Percentiles rank a stretch among this genome's conserved stretches.
phyloP scores from a whole-genome alignment of 2,329 filamentous ascomycete genomes.

The Grosmannia penicillata region DNA sequence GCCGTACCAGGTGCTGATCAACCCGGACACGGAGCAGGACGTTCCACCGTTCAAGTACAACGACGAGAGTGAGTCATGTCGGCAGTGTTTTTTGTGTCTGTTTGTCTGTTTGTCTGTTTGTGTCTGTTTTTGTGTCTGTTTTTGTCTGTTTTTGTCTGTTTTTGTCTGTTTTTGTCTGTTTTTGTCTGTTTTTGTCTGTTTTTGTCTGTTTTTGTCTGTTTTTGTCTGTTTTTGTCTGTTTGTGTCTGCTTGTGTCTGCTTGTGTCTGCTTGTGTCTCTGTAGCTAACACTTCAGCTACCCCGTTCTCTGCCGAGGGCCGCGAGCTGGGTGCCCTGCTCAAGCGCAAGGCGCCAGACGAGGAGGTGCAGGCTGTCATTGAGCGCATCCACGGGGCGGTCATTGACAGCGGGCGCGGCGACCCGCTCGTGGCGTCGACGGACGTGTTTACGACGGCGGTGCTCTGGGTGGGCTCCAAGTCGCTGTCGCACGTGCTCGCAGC shows the following conservation, averaged over 20 bases:
- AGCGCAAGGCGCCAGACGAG: slow-evolving; percentile 71
- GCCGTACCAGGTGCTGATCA: slow-evolving; percentile 70
- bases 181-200: neutral
- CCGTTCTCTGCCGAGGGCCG: slow-evolving; percentile 77
- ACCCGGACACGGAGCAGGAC: slow-evolving; percentile 82
- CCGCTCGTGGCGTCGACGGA: slow-evolving; percentile 79
- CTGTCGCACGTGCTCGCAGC: slow-evolving; percentile 90
- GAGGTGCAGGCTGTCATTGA: slow-evolving; percentile 74
- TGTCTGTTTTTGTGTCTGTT: neutral
- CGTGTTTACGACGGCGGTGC: slow-evolving; percentile 85
- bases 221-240: too few species aligned
- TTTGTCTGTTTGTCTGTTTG: slow-evolving; percentile 2
- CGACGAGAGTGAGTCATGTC: slow-evolving; percentile 44
- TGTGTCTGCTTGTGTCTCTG: neutral
- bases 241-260: too few species aligned
- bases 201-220: slow-evolving; percentile 2
- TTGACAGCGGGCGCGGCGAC: slow-evolving; percentile 51
- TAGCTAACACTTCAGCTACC: slow-evolving; percentile 35
- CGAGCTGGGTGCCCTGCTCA: slow-evolving; percentile 64
- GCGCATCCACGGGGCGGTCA: slow-evolving; percentile 65
- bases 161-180: slow-evolving; percentile 1
- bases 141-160: neutral
- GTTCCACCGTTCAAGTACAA: slow-evolving; percentile 87
- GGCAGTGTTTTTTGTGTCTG: neutral
- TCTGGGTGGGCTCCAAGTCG: slow-evolving; percentile 87